phyloP scores from a whole-genome alignment of 2,329 filamentous ascomycete genomes.

The Drechslerella coelobrocha region DNA sequence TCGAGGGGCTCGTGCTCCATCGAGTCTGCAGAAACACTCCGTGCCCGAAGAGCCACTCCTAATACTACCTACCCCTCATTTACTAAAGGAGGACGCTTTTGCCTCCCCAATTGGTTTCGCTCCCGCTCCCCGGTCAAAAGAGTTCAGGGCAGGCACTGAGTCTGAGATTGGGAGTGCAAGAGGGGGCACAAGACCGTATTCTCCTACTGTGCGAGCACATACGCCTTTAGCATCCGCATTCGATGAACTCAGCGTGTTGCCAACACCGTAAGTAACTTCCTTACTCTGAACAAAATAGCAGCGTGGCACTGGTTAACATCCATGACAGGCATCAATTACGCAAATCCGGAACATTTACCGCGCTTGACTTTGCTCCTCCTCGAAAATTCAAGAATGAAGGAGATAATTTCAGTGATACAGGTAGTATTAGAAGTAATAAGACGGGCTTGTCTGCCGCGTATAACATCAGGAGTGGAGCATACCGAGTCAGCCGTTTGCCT shows the following conservation, averaged over 20 bases:
- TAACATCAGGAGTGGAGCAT: conserved; percentile 80
- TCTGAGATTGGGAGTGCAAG: conserved; percentile 65
- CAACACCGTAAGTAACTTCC: conserved; percentile 78
- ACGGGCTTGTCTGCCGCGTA: conserved; percentile 76
- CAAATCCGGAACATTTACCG: conserved; percentile 79
- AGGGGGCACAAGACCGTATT: conserved; percentile 71
- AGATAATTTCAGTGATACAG: conserved; percentile 69
- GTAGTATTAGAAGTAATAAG: conserved; percentile 74
- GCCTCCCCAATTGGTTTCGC: conserved; percentile 84
- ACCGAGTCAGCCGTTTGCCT: conserved; percentile 83
- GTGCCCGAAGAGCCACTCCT: conserved; percentile 77
- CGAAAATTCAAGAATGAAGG: conserved; percentile 71
- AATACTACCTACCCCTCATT: conserved; percentile 82
- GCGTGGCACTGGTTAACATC: conserved; percentile 55
- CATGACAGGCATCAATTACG: conserved; percentile 70
- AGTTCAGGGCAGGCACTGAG: conserved; percentile 71
- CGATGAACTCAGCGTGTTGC: conserved; percentile 82
- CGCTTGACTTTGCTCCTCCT: conserved; percentile 80
- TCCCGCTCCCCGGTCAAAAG: conserved; percentile 72
- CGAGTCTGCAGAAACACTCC: conserved; percentile 61
- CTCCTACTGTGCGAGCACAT: conserved; percentile 73
- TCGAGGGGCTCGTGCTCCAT: conserved; percentile 57
- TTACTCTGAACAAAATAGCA: conserved; percentile 58
- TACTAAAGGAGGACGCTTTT: conserved; percentile 81
- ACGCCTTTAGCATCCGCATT: conserved; percentile 83